Evolutionary conservation across 2,329 filamentous ascomycete genomes (phyloP).

Genomic region (Neonectria magnoliae): DNA sequence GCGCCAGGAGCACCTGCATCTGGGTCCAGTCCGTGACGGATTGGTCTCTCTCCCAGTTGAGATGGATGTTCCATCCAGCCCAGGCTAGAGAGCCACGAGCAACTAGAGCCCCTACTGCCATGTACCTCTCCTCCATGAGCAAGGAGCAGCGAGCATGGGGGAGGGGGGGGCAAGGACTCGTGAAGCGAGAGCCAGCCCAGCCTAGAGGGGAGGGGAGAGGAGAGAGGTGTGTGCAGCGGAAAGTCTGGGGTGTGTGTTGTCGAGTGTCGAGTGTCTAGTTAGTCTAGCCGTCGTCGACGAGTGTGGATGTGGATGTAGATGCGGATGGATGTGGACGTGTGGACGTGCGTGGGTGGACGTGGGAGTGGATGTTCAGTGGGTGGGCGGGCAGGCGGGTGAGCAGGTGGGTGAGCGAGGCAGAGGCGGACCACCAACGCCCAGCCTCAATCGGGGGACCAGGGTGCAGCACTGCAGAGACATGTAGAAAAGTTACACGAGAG

Average conservation of each 20-base stretch:
- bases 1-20: slow-evolving; percentile 41
- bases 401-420: slow-evolving; percentile 19
- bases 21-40: slow-evolving; percentile 40
- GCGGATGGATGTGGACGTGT: background rate
- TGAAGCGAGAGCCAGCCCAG: slow-evolving; percentile 24
- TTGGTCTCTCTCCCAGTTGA: slow-evolving; percentile 35
- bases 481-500: slow-evolving; percentile 32
- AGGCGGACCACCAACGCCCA: slow-evolving; percentile 21
- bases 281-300: background rate
- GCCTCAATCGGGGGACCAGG: slow-evolving; percentile 29
- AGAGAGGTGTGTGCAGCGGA: slow-evolving; percentile 25
- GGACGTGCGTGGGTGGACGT: background rate
- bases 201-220: slow-evolving; percentile 19
- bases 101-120: slow-evolving; percentile 29
- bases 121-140: slow-evolving; percentile 29
- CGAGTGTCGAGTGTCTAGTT: too few species aligned
- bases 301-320: slow-evolving; percentile 7
- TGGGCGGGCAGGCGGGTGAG: slow-evolving; percentile 16
- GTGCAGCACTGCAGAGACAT: slow-evolving; percentile 22
- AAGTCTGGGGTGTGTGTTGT: slow-evolving; percentile 15
- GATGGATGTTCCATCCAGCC: slow-evolving; percentile 22
- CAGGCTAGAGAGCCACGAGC: slow-evolving; percentile 27
- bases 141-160: slow-evolving; percentile 28
- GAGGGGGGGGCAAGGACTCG: slow-evolving; percentile 14
- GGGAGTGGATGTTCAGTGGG: slow-evolving; percentile 10